phyloP scores from a whole-genome alignment of 1,139 yeast genomes.

The Geotrichum restrictum region DNA sequence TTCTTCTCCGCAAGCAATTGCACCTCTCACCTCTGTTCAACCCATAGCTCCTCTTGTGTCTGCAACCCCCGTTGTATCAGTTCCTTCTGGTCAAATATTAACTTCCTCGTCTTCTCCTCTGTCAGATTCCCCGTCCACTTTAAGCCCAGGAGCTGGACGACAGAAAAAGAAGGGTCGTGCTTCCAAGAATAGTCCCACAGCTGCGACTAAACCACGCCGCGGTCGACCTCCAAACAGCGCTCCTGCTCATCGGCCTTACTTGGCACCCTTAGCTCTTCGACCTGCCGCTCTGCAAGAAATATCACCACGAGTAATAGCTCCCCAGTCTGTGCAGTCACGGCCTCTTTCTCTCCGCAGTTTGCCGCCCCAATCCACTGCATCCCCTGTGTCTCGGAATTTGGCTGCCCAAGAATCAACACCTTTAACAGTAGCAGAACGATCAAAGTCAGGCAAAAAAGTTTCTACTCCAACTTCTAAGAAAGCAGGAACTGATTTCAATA shows the following conservation, averaged over 20 bases:
- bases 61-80: background rate
- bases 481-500: no score
- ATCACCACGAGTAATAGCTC: background rate
- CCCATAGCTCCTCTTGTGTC: background rate
- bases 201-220: slow-evolving; percentile 17
- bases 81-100: background rate
- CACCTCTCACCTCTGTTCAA: slow-evolving; percentile 5
- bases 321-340: no score
- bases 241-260: slow-evolving; percentile 18
- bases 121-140: background rate
- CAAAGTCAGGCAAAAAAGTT: background rate
- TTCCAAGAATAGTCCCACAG: background rate
- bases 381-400: background rate
- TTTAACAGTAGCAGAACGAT: background rate
- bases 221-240: slow-evolving; percentile 22
- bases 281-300: slow-evolving; percentile 6
- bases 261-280: slow-evolving; percentile 21
- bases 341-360: no score
- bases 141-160: background rate
- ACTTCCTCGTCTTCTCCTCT: background rate
- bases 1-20: slow-evolving; percentile 14
- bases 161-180: slow-evolving; percentile 1
- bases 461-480: background rate
- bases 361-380: background rate
- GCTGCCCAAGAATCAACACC: background rate